Evolutionary conservation across 2,329 filamentous ascomycete species (phyloP).

Genomic region (Venturia carpophila): DNA sequence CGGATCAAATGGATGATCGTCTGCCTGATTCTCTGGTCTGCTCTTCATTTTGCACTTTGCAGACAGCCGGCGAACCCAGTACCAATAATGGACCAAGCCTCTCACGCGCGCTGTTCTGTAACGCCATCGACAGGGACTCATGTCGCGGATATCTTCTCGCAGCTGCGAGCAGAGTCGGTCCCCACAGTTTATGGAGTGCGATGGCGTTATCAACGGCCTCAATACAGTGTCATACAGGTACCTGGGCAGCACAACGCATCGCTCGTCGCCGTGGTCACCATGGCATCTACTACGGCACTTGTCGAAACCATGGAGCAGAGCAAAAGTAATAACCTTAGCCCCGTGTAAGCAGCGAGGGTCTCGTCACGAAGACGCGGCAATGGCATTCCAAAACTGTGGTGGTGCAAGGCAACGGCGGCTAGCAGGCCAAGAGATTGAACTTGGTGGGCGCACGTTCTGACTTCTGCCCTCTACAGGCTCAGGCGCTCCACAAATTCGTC

Average conservation of each 20-base stretch:
- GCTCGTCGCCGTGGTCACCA: neutral
- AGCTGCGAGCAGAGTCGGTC: neutral
- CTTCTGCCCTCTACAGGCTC: neutral
- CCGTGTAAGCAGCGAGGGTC: neutral
- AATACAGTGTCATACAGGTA: no score
- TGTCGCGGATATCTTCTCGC: neutral
- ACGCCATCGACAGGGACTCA: neutral
- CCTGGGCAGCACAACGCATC: neutral
- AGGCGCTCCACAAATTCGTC: neutral
- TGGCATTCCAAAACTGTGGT: neutral
- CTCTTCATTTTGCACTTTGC: neutral
- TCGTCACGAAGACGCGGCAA: constrained; percentile 2
- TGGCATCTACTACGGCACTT: no score
- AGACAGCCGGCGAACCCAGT: neutral
- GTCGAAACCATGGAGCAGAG: no score
- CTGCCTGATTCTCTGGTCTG: neutral
- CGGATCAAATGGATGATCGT: neutral
- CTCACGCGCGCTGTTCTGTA: neutral
- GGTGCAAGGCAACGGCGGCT: constrained; percentile 5
- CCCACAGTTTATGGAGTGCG: neutral
- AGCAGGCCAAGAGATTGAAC: neutral
- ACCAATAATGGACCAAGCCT: neutral
- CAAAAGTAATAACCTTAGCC: neutral
- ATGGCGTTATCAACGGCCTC: neutral
- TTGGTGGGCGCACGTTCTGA: neutral